Evolutionary conservation across 2,329 filamentous ascomycete species (phyloP).

Genomic region (Fusarium incarnatum): DNA sequence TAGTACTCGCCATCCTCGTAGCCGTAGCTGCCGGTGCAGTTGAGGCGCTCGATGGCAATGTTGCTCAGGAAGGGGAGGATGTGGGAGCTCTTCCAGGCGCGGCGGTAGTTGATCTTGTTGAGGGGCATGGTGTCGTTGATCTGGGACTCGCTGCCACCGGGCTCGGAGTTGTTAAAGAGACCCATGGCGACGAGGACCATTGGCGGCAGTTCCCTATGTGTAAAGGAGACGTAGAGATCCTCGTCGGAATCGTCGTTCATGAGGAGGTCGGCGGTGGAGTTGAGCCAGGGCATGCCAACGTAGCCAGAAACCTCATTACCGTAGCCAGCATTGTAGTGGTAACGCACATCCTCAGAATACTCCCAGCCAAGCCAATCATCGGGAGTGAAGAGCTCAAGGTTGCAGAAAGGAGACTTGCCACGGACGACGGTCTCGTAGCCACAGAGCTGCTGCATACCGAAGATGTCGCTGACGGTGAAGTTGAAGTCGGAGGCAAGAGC

Average conservation of each 20-base stretch:
- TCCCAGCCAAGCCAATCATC: constrained; percentile 76
- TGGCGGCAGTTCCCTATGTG: constrained; percentile 75
- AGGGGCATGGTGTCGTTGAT: constrained; percentile 74
- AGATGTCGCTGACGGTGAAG: constrained; percentile 71
- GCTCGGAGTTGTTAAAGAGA: constrained; percentile 75
- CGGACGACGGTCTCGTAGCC: constrained; percentile 74
- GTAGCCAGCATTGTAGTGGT: constrained; percentile 75
- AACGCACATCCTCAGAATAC: constrained; percentile 72
- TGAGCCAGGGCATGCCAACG: constrained; percentile 75
- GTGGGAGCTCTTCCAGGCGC: constrained; percentile 72
- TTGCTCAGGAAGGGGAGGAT: constrained; percentile 75
- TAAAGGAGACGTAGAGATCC: constrained; percentile 75
- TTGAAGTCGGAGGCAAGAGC: constrained; percentile 67
- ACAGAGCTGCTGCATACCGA: constrained; percentile 74
- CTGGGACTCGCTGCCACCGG: constrained; percentile 57
- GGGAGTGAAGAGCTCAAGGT: constrained; percentile 67
- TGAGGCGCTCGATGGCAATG: constrained; percentile 73
- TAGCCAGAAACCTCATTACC: constrained; percentile 67
- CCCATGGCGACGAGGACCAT: constrained; percentile 75
- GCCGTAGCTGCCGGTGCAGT: constrained; percentile 67
- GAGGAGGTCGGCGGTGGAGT: constrained; percentile 66
- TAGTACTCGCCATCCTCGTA: constrained; percentile 50
- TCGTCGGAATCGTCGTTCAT: constrained; percentile 55
- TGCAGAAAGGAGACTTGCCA: constrained; percentile 71
- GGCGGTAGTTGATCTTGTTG: constrained; percentile 70